phyloP scores from a whole-genome alignment of 257 asterid species.

The Linderniella brevidens region DNA sequence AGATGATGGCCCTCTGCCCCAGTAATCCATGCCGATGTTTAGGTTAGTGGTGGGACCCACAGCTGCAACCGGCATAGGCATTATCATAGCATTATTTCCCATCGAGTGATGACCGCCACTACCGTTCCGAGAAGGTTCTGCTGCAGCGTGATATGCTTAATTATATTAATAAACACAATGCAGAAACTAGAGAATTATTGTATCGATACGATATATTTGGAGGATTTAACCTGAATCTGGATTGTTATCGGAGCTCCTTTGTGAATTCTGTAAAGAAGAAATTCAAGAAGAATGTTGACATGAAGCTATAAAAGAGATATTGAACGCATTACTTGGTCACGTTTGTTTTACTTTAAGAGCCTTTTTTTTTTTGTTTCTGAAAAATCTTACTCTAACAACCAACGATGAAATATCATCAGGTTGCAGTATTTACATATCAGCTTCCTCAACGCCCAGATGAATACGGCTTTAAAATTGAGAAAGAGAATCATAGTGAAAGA shows the following conservation, averaged over 20 bases:
- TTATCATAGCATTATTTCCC: constrained; percentile 29
- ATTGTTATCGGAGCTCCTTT: constrained; percentile 37
- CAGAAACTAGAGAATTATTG: background rate
- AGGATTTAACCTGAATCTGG: constrained; percentile 39
- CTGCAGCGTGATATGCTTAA: constrained; percentile 12
- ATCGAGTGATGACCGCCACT: constrained; percentile 24
- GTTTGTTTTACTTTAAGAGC: background rate
- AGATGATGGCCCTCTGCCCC: background rate
- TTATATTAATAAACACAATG: background rate
- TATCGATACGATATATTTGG: constrained; percentile 10
- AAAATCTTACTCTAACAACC: no score
- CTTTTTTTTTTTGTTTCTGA: no score
- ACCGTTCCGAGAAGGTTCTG: constrained; percentile 53
- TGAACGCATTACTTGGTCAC: background rate
- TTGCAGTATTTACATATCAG: no score
- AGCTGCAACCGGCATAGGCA: constrained; percentile 48
- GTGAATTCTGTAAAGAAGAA: constrained; percentile 31
- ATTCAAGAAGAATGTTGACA: background rate
- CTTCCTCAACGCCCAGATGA: no score
- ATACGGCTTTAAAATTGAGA: background rate
- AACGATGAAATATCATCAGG: constrained; percentile 5
- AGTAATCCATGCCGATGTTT: constrained; percentile 16
- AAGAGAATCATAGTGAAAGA: background rate
- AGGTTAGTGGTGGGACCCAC: constrained; percentile 84
- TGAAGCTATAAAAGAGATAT: constrained; percentile 3